Base-by-base conservation (phyloP, 73 alveolate species). In the Paramecium sexaurelia region DNA sequence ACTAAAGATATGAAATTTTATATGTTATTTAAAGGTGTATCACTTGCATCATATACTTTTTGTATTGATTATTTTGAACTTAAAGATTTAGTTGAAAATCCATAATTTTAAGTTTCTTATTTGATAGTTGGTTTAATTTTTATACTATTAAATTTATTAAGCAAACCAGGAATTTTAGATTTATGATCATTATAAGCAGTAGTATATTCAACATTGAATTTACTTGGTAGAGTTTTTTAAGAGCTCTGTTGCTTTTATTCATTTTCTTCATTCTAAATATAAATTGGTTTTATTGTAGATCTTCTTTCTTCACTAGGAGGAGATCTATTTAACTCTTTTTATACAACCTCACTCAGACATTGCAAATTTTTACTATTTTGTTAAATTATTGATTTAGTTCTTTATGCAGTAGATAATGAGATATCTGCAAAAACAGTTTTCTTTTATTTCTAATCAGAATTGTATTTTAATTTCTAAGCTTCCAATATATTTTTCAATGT, bases 281-380 rank as follows among this genome's bases (percentile, higher is more conserved):
- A 61, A 61, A 32, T 24, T 26, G 83, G 83, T 27, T 61, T 61
- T 4, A 61, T 61, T 1, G 83, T 61, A 61, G 83, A 61, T 61
- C 83, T 9, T 8, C 83, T 24, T 61, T 61, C 83, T 6, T 61
- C 83, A 61, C 83, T 61, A 61, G 83, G 83, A 2, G 83, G 45
- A 29, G 83, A 61, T 61, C 83, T 61, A 61, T 61, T 61, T 61
- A 61, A 22, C 6, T 61, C 83, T 61, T 26, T 61, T 61, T 61
- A 11, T 6, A 61, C 83, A 29, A 61, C 83, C 24, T 61, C 83
- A 61, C 83, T 61, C 26, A 61, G 17, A 27, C 83, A 61, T 61
- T 61, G 3, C 26, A 61, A 61, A 24, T 61, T 61, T 61, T 61
- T 61, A 61, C 26, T 32, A 51, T 51, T 51, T 51, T n/a, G 8